A percentile compares a stretch with the other conserved stretches of the same genome.
Evolutionary conservation across 73 alveolate genomes (phyloP).

Genomic region (Uronychia binucleata): DNA sequence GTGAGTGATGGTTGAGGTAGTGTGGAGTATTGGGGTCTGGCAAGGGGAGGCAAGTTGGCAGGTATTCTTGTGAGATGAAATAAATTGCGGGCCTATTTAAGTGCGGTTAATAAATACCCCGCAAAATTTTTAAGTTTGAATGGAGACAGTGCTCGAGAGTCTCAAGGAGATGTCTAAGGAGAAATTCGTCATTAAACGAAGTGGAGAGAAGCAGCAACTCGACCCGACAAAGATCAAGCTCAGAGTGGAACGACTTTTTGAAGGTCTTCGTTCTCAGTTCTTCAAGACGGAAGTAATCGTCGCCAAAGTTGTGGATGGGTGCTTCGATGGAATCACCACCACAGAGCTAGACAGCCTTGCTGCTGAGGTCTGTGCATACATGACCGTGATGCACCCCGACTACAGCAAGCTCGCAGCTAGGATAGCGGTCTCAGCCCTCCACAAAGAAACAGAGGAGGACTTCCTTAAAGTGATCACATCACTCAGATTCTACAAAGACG

Average conservation of each 20-base stretch:
- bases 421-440: constrained; percentile 84
- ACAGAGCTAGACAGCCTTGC: constrained; percentile 33
- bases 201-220: constrained; percentile 36
- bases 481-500: constrained; percentile 53
- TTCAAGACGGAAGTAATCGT: constrained; percentile 47
- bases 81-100: constrained; percentile 1
- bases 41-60: no score
- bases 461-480: constrained; percentile 52
- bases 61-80: no score
- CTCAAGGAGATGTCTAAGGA: background rate
- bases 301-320: constrained; percentile 33
- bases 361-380: constrained; percentile 72
- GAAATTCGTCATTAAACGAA: constrained; percentile 48
- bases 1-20: no score
- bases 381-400: constrained; percentile 75
- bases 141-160: background rate
- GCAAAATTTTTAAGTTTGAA: background rate
- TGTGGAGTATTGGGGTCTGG: no score
- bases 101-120: background rate
- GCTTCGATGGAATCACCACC: constrained; percentile 36
- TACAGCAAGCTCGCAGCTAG: constrained; percentile 72
- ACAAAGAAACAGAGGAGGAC: constrained; percentile 77
- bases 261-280: constrained; percentile 34
- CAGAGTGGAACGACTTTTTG: constrained; percentile 19
- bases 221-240: constrained; percentile 24